Evolutionary conservation across 2,329 filamentous ascomycete genomes (phyloP), one percentile per base, ranked within the genome.

Genomic region (Pyrenophora seminiperda): DNA sequence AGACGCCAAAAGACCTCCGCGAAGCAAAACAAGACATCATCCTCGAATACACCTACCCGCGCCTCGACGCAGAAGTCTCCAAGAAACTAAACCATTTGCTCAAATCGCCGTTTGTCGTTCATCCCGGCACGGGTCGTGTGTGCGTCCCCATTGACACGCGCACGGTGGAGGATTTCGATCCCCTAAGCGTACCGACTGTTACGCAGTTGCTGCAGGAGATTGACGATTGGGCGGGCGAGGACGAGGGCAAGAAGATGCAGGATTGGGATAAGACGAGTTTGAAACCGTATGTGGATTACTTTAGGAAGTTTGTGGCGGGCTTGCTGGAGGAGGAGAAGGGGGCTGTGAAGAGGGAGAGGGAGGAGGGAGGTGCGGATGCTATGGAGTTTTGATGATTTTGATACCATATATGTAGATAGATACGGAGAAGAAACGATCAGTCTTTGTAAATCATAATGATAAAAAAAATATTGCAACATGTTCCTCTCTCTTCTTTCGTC

Each of bases 21-120:
- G 90, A 97, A 65, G 91, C 91, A 17, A 97, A 97, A 76, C 91
- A 97, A 72, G 94, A 97, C 69, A 89, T 99, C 54, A 87, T 97
- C 3, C 83, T 99, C 22, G 94, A 99, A 75, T 97, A 99, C 76
- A 97, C 94, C 5, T 99, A 99, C 74, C 94, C 94, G 3, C 88
- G 94, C 31, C 88, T 99, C 46, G 94, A 99, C 79, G 92, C 94
- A 54, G 91, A 96, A 74, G 94, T 99, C 70, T 94, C 89, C 69
- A 97, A 97, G 80, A 96, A 97, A 72, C 84, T 96, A 49, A 97
- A 97, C 77, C 94, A 99, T 81, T 84, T 99, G 81, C 86, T 99
- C 63, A 99, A 99, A 73, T 92, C 88, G 55, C 94, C 94, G 0
- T 99, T 99, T 68, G 93, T 97, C 53, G 87, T 99, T 30, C 94